Conservation (phyloP, 495 filamentous ascomycete species). For the Aspergillus leporis region DNA sequence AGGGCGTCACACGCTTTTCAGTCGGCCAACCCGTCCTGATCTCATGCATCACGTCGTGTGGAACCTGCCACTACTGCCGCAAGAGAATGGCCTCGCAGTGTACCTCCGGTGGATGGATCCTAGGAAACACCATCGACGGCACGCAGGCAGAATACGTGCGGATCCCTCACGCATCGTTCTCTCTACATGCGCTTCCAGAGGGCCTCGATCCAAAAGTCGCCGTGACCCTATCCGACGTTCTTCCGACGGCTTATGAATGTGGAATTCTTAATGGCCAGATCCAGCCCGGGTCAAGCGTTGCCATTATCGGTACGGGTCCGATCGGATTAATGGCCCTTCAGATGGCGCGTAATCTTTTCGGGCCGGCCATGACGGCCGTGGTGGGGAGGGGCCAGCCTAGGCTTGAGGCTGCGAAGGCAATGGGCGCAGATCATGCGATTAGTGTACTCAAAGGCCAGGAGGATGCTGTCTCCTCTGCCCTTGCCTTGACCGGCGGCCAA, state of each 20-base stretch:
- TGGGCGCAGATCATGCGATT: constrained; percentile 48
- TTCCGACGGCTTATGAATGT: constrained; percentile 52
- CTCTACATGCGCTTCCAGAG: constrained; percentile 37
- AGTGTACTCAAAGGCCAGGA: constrained; percentile 10
- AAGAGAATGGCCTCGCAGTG: constrained; percentile 41
- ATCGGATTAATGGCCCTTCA: constrained; percentile 50
- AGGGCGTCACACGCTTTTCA: constrained; percentile 49
- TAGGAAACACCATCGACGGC: constrained; percentile 47
- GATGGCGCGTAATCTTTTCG: constrained; percentile 43
- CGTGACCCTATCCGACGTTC: constrained; percentile 48
- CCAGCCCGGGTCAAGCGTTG: constrained; percentile 43
- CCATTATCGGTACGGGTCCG: constrained; percentile 53
- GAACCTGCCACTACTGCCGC: constrained; percentile 40
- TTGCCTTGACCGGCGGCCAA: constrained; percentile 40
- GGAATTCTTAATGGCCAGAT: constrained; percentile 48
- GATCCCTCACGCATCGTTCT: constrained; percentile 45
- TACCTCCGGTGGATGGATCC: constrained; percentile 38
- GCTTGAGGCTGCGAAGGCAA: constrained; percentile 37
- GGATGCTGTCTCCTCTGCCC: constrained; percentile 32
- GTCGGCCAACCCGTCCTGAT: constrained; percentile 46
- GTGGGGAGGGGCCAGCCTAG: constrained; percentile 46
- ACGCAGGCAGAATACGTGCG: constrained; percentile 53
- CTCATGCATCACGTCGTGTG: constrained; percentile 42
- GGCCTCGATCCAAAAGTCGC: constrained; percentile 37
- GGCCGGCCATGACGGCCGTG: constrained; percentile 43